Percentiles rank a stretch among this genome's conserved stretches.
Conservation (phyloP, 495 filamentous ascomycete species). For the Geopyxis carbonaria region DNA sequence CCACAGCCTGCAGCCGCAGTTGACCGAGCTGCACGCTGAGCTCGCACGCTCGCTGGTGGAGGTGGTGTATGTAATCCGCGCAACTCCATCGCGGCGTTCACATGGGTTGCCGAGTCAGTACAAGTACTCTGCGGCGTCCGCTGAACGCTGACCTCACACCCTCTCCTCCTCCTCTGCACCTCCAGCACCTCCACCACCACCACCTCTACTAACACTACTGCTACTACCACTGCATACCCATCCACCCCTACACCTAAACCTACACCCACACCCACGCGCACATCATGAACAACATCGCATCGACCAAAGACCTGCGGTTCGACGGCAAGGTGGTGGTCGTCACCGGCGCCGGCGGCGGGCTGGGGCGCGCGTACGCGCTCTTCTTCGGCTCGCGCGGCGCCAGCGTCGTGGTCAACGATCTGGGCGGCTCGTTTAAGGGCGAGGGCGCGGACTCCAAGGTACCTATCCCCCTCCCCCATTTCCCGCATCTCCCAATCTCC, state of each 20-base stretch:
- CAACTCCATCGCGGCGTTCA: neutral
- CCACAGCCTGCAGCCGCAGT: no score
- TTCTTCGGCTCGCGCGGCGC: slow-evolving; percentile 89
- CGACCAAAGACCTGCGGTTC: slow-evolving; percentile 47
- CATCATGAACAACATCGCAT: slow-evolving; percentile 13
- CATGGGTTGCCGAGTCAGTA: neutral
- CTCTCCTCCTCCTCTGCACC: neutral
- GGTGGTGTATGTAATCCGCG: no score
- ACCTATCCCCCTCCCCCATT: slow-evolving; percentile 9
- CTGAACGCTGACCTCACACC: neutral
- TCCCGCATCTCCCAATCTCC: neutral
- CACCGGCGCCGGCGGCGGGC: slow-evolving; percentile 86
- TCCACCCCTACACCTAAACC: neutral
- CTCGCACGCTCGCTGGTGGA: no score
- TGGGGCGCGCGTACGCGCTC: slow-evolving; percentile 79
- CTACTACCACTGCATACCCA: neutral
- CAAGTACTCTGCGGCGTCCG: neutral
- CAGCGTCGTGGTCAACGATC: slow-evolving; percentile 93
- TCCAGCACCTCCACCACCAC: slow-evolving; percentile 2
- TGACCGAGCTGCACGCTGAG: no score
- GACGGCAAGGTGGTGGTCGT: slow-evolving; percentile 95
- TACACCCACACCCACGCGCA: slow-evolving; percentile 2
- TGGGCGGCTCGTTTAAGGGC: slow-evolving; percentile 85
- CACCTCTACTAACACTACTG: neutral
- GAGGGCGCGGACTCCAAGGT: slow-evolving; percentile 83